Conservation (phyloP, 1,139 yeast species). For the Pneumocystis sp. region DNA sequence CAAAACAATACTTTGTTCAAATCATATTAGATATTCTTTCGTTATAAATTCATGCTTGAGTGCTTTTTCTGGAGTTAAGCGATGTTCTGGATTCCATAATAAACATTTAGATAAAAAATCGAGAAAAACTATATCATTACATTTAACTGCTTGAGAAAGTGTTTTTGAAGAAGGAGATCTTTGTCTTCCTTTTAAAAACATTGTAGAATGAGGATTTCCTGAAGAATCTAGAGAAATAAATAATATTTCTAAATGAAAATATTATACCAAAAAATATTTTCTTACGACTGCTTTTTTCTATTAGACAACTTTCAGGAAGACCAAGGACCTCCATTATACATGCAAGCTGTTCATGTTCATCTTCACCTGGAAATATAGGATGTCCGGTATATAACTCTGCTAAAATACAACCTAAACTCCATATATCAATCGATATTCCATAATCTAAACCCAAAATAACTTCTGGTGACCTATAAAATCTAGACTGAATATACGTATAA, state of each 20-base stretch:
- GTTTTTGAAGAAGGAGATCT: slow-evolving; percentile 23
- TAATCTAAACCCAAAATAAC: slow-evolving; percentile 68
- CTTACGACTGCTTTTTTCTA: slow-evolving; percentile 27
- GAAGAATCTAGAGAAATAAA: neutral
- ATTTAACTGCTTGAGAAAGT: slow-evolving; percentile 19
- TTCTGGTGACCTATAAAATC: slow-evolving; percentile 86
- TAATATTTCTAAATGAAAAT: slow-evolving; percentile 16
- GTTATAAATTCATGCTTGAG: slow-evolving; percentile 31
- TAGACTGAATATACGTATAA: slow-evolving; percentile 85
- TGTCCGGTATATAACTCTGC: slow-evolving; percentile 51
- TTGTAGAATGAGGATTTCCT: slow-evolving; percentile 15
- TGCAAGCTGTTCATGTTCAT: slow-evolving; percentile 52
- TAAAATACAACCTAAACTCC: slow-evolving; percentile 64
- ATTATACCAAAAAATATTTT: slow-evolving; percentile 29
- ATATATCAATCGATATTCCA: slow-evolving; percentile 53
- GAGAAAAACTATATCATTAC: slow-evolving; percentile 25
- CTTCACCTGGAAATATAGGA: slow-evolving; percentile 57
- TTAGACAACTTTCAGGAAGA: slow-evolving; percentile 34
- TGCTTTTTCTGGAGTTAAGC: slow-evolving; percentile 33
- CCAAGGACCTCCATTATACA: slow-evolving; percentile 49
- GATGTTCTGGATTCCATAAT: slow-evolving; percentile 41
- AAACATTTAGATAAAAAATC: slow-evolving; percentile 27
- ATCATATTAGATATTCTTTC: neutral
- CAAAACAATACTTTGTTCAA: neutral
- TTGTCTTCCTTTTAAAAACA: slow-evolving; percentile 23